Evolutionary conservation across 2,329 filamentous ascomycete species (phyloP), one percentile per base, ranked within the genome.

Genomic region (Fusarium chaquense): DNA sequence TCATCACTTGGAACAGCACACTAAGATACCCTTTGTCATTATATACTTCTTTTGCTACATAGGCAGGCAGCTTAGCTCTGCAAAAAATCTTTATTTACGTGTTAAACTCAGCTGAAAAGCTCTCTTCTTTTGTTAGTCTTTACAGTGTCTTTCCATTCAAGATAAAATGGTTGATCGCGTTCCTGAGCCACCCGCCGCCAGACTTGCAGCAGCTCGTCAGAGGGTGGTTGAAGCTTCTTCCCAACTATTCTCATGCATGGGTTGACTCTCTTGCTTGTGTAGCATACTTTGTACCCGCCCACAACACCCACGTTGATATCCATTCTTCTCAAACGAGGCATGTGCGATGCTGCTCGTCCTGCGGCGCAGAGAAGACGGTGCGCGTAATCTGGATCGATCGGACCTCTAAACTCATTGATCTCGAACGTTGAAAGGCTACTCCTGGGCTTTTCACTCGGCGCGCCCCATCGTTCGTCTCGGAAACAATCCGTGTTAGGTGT

Each of bases 11-110:
- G 40, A 36, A 43, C n/a, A 65, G 60, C 18, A 65, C 51, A 41
- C 26, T 54, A 20, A 20, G 62, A 65, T 65, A 65, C 61, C 61
- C 62, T 47, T 54, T 59, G 45, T 60, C 38, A 28, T 65, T 54
- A 49, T 30, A 32, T 26, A 58, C 13, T 15, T 30, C 24, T 16
- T 30, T 35, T 24, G 7, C 40, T 47, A 24, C 28, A 20, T 35
- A 62, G 20, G 41, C 35, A 62, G 20, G 41, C 35, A 35, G 15
- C 12, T 9, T 1, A 33, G 4, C 24, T 20, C 16, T 43, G 18
- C 11, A 40, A 30, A n/a, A 20, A 16, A 3, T 4, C 6, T 24
- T 26, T n/a, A 24, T 50, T 43, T 7, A 24, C 20, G n/a, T 7
- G 13, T 15, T 12, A 40, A 12, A 3, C 30, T 22, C 22, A 58